Evolutionary conservation across 208 protist genomes (phyloP).

Genomic region (Trypanosoma mega): DNA sequence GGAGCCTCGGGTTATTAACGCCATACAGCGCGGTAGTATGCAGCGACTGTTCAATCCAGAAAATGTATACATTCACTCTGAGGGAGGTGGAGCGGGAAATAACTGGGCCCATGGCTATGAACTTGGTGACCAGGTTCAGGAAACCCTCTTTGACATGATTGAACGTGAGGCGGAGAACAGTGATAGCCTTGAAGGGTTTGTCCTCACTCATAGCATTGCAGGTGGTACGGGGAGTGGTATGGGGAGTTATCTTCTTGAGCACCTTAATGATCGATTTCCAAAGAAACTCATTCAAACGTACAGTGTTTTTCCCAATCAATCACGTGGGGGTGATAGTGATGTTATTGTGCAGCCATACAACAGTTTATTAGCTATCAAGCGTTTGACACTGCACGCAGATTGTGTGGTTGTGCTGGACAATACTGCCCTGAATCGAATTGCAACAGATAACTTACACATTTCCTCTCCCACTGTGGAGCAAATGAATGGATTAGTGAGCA

Average conservation of each 20-base stretch:
- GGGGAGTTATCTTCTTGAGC: slow-evolving; percentile 98
- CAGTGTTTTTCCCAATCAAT: slow-evolving; percentile 97
- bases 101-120: slow-evolving; percentile 98
- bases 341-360: slow-evolving; percentile 99
- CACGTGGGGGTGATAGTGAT: slow-evolving; percentile 81
- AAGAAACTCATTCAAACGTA: slow-evolving; percentile 99
- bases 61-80: slow-evolving; percentile 97
- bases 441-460: slow-evolving; percentile 95
- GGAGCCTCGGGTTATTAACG: slow-evolving; percentile 97
- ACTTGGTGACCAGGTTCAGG: slow-evolving; percentile 88
- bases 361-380: slow-evolving; percentile 98
- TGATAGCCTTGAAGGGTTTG: slow-evolving; percentile 98
- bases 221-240: slow-evolving; percentile 99
- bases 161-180: slow-evolving; percentile 99
- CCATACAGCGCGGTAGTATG: slow-evolving; percentile 92
- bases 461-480: slow-evolving; percentile 94
- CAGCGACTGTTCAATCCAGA: slow-evolving; percentile 99
- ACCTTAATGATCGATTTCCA: slow-evolving; percentile 97
- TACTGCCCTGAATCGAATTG: slow-evolving; percentile 98
- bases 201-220: slow-evolving; percentile 99
- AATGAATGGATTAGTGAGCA: slow-evolving; percentile 98
- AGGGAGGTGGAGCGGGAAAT: slow-evolving; percentile 99
- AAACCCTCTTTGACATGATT: slow-evolving; percentile 99
- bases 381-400: slow-evolving; percentile 97
- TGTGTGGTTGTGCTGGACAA: slow-evolving; percentile 99